phyloP scores from a whole-genome alignment of 1,284 basidiomycete genomes.

The Ceratobasidium sp. region DNA sequence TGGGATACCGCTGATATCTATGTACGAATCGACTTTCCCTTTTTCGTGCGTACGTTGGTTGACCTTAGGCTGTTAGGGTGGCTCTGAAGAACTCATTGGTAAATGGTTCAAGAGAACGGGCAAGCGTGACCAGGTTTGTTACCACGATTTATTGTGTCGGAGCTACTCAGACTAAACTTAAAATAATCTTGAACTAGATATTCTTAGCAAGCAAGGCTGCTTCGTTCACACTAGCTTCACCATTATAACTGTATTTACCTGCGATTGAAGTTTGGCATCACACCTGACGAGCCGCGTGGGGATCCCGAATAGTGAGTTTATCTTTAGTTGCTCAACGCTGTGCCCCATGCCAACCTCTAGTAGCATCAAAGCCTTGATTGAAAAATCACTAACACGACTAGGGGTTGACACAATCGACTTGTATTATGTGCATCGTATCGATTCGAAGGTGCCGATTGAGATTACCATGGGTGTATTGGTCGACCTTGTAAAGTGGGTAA shows the following conservation, averaged over 20 bases:
- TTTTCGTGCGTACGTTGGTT: too few species aligned
- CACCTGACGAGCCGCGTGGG: constrained; percentile 4
- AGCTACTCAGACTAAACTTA: too few species aligned
- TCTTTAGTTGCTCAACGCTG: too few species aligned
- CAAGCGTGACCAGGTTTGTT: constrained; percentile 54
- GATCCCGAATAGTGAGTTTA: constrained; percentile 31
- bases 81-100: constrained; percentile 10
- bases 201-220: constrained; percentile 68
- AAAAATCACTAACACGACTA: constrained; percentile 61
- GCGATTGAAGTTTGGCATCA: constrained; percentile 52
- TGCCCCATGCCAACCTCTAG: too few species aligned
- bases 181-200: constrained; percentile 53
- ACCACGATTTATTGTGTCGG: background rate
- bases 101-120: constrained; percentile 50
- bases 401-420: constrained; percentile 62
- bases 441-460: constrained; percentile 57
- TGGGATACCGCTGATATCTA: constrained; percentile 40
- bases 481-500: constrained; percentile 66
- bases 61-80: background rate
- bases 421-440: constrained; percentile 58
- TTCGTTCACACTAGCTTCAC: background rate
- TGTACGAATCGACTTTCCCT: background rate
- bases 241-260: background rate
- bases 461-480: constrained; percentile 67
- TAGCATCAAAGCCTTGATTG: constrained; percentile 57